These are phyloP conservation scores for Juglanconis juglandina DNA, from an alignment of 2,329 filamentous ascomycete genomes.

Conservation along the genomic window DNA sequence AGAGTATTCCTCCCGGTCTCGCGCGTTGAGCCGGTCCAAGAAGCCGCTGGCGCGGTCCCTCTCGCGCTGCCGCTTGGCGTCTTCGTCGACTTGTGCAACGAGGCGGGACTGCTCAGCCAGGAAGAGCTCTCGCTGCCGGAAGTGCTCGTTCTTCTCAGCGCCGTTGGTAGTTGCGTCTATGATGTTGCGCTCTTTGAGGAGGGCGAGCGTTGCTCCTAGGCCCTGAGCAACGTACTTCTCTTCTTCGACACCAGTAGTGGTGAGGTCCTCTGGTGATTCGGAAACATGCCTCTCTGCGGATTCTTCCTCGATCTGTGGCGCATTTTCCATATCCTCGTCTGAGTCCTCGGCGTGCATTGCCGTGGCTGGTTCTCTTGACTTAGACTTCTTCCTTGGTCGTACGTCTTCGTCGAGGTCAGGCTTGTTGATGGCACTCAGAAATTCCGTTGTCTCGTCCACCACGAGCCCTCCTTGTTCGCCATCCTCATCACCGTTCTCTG, in stretches of 20 bases:
- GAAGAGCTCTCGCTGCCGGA: conserved; percentile 73
- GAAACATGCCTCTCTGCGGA: conserved; percentile 44
- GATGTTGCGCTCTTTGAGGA: conserved; percentile 82
- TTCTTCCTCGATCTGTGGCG: conserved; percentile 46
- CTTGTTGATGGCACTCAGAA: conserved; percentile 80
- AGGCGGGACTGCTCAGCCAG: conserved; percentile 73
- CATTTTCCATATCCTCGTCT: conserved; percentile 48
- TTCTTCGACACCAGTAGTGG: conserved; percentile 73
- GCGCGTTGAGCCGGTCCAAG: conserved; percentile 83
- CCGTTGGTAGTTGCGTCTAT: conserved; percentile 60
- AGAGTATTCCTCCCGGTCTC: conserved; percentile 85
- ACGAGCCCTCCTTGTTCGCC: conserved; percentile 60
- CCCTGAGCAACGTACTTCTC: conserved; percentile 78
- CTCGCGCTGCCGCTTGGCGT: conserved; percentile 78
- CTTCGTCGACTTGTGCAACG: conserved; percentile 71
- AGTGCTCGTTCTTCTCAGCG: conserved; percentile 61
- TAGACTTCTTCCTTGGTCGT: conserved; percentile 46
- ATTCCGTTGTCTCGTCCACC: conserved; percentile 95
- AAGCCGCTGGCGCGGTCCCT: conserved; percentile 79
- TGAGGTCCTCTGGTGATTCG: conserved; percentile 44
- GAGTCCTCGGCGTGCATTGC: conserved; percentile 41
- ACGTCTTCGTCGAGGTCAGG: conserved; percentile 54
- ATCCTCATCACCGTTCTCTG: conserved; percentile 43
- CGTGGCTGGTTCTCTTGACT: conserved; percentile 38
- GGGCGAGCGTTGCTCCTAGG: conserved; percentile 74